Base-by-base conservation (phyloP, 176 grass and related monocot genomes). In the Phragmites australis region DNA sequence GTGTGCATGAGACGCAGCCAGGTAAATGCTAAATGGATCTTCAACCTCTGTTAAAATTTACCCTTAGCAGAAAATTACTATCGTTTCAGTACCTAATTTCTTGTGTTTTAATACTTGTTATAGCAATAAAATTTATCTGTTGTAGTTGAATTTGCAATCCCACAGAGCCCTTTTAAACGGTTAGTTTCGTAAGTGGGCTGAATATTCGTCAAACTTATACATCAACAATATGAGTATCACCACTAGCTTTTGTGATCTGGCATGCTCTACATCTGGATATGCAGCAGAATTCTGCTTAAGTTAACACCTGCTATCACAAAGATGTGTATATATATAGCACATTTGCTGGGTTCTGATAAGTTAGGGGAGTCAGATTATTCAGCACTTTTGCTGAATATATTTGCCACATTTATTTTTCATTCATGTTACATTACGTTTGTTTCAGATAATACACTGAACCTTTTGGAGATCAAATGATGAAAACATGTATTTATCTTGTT, bases 1-100 rank as follows among this genome's bases (percentile, higher is more conserved):
- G 92, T 82, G 56, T 37, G 21, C 76, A 51, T 39, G 77, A 85
- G 47, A 70, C 54, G 8, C 83, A 77, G 11, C 29, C 62, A 62
- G 79, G 83, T 90, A 68, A 90, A 37, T 60, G 43, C 15, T 64
- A 45, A 73, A 72, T 66, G 25, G 19, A 14, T 6, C 44, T 67
- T 41, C 5, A 34, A 65, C 29, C 45, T 65, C 23, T 74, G 23
- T 43, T 67, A 78, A 3, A 57, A 47, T 26, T 45, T 44, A 52
- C 25, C 7, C 12, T 60, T 42, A 19, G 26, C 21, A 8, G 10
- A 73, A 48, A 46, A 26, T 61, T 45, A 45, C 9, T 32, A n/a
- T 1, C 52, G 0, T 41, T 77, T 40, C 18, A 68, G n/a, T 26
- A 50, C 18, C 46, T 11, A 78, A 43, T 23, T 74, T 56, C 41